Base-by-base conservation (phyloP, 192 early-diverging fungal species). In the Podila clonocystis region DNA sequence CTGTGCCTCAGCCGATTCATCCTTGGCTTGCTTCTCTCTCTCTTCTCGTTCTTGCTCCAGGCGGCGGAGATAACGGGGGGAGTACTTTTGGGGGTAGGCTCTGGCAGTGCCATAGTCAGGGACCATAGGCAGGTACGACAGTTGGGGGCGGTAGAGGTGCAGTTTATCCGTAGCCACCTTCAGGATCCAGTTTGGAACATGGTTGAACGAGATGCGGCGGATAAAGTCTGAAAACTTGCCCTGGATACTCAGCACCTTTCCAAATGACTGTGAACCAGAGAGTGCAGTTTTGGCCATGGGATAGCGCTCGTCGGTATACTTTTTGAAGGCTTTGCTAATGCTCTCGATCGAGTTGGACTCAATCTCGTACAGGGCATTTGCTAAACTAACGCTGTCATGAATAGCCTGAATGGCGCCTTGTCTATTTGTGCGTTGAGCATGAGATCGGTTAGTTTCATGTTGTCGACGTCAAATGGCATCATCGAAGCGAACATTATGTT, bases 341-440 rank as follows among this genome's bases (percentile, higher is more conserved):
- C 64, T 38, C 2, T 68, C 62, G 17, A 73, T 50, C 26, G 77
- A 60, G 29, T 65, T 68, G 2, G 59, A 20, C 38, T 73, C 58
- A 66, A 80, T 80, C 34, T 80, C 77, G 26, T 80, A 80, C 22
- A 80, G 41, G 0, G 77, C 77, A 41, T 80, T 80, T 4, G 77
- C 71, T 9, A 80, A 67, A 20, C 70, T 50, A 11, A 80, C 31
- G 31, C 70, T 28, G 50, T 80, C 77, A 9, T 73, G 48, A 36
- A 80, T 80, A 0, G 77, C 77, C 20, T 80, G 77, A 28, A 68
- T 65, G 6, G 70, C 77, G 1, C 77, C 77, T 62, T 80, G 77
- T 7, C 74, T 75, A 49, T 50, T 12, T 45, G 41, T 45, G 9
- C 2, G 41, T 45, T 45, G 41, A 45, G 15, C n/a, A 45, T 8